Conservation (phyloP, 1,284 basidiomycete species). For the Ceratobasidium papillatum region DNA sequence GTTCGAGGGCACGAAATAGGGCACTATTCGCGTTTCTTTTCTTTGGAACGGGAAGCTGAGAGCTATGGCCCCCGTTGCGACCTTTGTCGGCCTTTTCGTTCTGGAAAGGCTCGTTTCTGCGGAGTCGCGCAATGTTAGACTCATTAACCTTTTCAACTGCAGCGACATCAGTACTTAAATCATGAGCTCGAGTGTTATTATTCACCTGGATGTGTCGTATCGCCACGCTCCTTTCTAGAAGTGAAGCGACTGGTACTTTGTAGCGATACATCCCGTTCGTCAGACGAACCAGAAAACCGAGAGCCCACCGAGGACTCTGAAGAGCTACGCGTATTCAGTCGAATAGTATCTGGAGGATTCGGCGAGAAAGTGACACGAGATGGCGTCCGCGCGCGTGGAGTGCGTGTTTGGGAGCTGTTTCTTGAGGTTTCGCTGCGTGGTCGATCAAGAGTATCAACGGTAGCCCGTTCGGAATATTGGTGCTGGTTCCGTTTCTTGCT, state of each 20-base stretch:
- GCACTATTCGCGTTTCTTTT: constrained; percentile 31
- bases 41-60: constrained; percentile 16
- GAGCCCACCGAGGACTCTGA: neutral
- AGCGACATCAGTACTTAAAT: neutral
- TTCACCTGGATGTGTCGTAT: neutral
- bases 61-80: neutral
- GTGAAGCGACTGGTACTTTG: no score
- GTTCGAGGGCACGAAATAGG: constrained; percentile 32
- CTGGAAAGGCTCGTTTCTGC: neutral
- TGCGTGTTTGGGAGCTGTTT: neutral
- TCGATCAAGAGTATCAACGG: neutral
- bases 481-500: constrained; percentile 10
- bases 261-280: neutral
- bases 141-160: neutral
- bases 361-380: constrained; percentile 14
- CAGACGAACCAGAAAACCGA: constrained; percentile 14
- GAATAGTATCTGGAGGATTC: neutral
- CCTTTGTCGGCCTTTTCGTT: neutral
- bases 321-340: neutral
- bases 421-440: neutral
- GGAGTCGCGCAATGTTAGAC: neutral
- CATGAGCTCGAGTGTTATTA: neutral
- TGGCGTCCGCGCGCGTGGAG: constrained; percentile 10
- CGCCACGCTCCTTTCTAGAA: neutral
- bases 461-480: neutral